Evolutionary conservation across 78 protist species (phyloP).

Genomic region (Dictyostelium citrinum): DNA sequence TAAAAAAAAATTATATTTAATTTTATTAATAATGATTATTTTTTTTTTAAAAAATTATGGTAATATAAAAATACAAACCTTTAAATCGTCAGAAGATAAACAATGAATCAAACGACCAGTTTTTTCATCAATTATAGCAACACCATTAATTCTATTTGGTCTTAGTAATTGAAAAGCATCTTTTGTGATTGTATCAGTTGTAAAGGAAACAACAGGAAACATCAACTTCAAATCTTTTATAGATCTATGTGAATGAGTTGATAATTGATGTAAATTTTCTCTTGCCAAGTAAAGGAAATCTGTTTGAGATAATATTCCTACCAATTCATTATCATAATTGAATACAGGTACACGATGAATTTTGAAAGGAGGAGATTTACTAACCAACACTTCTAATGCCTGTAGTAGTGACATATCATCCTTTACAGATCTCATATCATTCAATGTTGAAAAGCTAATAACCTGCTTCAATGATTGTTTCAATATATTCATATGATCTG

Average conservation of each 20-base stretch:
- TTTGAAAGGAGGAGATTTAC: slow-evolving; percentile 19
- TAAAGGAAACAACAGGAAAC: slow-evolving; percentile 2
- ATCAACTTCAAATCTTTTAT: slow-evolving; percentile 19
- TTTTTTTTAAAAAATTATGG: neutral
- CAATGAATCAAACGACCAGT: neutral
- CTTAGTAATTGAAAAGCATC: slow-evolving; percentile 20
- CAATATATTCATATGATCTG: neutral
- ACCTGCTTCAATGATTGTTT: slow-evolving; percentile 4
- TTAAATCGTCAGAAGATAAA: slow-evolving; percentile 15
- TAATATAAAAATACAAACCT: neutral
- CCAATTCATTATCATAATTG: neutral
- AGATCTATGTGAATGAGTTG: neutral
- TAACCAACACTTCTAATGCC: slow-evolving; percentile 11
- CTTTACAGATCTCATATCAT: neutral
- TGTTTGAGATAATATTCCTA: slow-evolving; percentile 19
- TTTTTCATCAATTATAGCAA: slow-evolving; percentile 6
- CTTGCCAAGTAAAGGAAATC: slow-evolving; percentile 24
- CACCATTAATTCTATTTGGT: slow-evolving; percentile 35
- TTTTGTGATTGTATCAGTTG: neutral
- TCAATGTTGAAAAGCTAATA: neutral
- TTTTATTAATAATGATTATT: too few relatives aligned
- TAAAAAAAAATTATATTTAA: neutral
- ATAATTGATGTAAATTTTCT: slow-evolving; percentile 7
- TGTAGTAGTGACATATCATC: slow-evolving; percentile 30
- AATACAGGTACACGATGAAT: slow-evolving; percentile 26